These are phyloP conservation scores for Solanum corneliomulleri DNA, from an alignment of 257 asterid genomes.

Conservation along the genomic window DNA sequence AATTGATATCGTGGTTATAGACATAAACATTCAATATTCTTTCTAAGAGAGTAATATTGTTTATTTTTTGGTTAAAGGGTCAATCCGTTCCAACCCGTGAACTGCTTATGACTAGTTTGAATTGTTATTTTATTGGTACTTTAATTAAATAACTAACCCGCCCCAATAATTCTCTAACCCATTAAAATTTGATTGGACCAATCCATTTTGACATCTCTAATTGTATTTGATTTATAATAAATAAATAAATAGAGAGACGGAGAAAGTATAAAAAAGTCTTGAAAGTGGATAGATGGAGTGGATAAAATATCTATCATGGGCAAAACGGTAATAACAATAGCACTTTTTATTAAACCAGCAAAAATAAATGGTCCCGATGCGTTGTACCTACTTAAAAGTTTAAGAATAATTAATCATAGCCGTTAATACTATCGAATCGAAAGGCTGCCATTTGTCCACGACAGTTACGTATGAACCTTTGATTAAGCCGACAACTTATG, in stretches of 20 bases:
- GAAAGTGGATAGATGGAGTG: background rate
- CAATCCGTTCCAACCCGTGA: too few relatives aligned
- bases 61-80: too few relatives aligned
- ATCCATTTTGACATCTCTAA: too few relatives aligned
- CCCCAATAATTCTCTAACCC: too few relatives aligned
- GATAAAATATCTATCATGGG: background rate
- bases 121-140: too few relatives aligned
- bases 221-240: background rate
- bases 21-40: too few relatives aligned
- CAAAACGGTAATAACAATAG: background rate
- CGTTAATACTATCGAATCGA: constrained; percentile 25
- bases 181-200: too few relatives aligned
- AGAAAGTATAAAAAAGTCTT: too few relatives aligned
- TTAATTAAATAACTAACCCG: too few relatives aligned
- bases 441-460: constrained; percentile 33
- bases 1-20: too few relatives aligned
- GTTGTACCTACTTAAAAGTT: constrained; percentile 11
- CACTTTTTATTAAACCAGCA: background rate
- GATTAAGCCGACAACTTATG: constrained; percentile 55
- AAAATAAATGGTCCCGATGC: background rate
- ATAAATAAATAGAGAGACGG: background rate
- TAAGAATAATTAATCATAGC: background rate
- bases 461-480: constrained; percentile 29
- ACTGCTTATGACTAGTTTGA: too few relatives aligned
- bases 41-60: too few relatives aligned